Evolutionary conservation across 805 yeast species (phyloP).

Genomic region (Lipomyces yamadae): DNA sequence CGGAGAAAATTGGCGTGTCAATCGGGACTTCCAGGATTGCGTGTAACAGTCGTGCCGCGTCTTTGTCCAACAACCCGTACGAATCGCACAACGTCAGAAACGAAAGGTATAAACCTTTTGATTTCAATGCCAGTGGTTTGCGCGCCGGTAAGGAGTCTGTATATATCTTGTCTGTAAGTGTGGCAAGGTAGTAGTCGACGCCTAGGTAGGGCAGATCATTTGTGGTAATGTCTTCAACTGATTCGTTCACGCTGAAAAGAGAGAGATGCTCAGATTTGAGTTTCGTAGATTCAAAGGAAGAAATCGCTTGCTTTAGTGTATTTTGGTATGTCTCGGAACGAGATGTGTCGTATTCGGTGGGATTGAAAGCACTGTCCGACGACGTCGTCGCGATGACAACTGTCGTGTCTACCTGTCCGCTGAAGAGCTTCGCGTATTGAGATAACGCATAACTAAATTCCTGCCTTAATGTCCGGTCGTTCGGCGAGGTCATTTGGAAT

Average conservation of each 20-base stretch:
- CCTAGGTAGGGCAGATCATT: conserved; percentile 57
- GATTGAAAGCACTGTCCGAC: neutral
- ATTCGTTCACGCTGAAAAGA: conserved; percentile 74
- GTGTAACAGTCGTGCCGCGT: conserved; percentile 14
- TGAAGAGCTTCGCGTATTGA: conserved; percentile 20
- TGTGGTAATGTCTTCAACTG: conserved; percentile 69
- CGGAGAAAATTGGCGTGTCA: conserved; percentile 22
- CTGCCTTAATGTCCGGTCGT: conserved; percentile 29
- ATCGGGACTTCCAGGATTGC: conserved; percentile 22
- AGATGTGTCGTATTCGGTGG: conserved; percentile 10
- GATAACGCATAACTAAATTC: conserved; percentile 27
- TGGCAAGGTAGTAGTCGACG: conserved; percentile 64
- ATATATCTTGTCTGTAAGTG: conserved; percentile 43
- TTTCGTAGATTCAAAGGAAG: conserved; percentile 16
- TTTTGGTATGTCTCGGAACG: conserved; percentile 24
- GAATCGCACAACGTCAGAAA: conserved; percentile 31
- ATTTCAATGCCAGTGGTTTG: conserved; percentile 23
- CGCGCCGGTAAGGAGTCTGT: conserved; percentile 18
- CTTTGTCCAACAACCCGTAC: conserved; percentile 19
- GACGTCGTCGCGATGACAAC: conserved; percentile 3
- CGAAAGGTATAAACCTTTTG: conserved; percentile 23
- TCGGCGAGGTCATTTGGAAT: neutral
- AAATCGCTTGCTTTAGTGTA: conserved; percentile 14
- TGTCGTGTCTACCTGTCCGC: conserved; percentile 6
- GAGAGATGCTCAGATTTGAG: conserved; percentile 49